Base-by-base conservation (phyloP, 2,329 filamentous ascomycete genomes). In the Akanthomyces uredinophilus region DNA sequence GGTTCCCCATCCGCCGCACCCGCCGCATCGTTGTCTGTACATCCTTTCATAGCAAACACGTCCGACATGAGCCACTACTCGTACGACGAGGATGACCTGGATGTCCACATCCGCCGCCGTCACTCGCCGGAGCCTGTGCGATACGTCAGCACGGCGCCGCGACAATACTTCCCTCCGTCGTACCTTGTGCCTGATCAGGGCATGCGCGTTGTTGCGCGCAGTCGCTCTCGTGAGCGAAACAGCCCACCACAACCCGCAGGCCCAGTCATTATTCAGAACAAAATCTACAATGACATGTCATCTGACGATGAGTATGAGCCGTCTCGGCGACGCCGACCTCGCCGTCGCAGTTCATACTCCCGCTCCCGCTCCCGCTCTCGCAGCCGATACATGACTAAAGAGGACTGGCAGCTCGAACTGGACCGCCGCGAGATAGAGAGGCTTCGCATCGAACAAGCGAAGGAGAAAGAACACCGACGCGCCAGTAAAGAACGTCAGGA, bases 231-330 rank as follows among this genome's bases (percentile, higher is more conserved):
- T 18, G 81, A 79, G 20, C 76, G 71, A 64, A 60, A n/a, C 46
- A 60, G 49, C 29, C 58, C 50, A 14, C 58, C 58, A 2, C 58
- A 60, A 20, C 49, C 49, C 61, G 65, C 69, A 37, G 59, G 68
- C 18, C 81, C 83, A 1, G 77, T 86, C 53, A 80, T 86, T 58
- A 85, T 86, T 70, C 83, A 85, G 68, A 86, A 85, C 70, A 76
- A 76, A 62, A 80, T 83, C 62, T 80, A 82, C 66, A 81, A 81
- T 64, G 76, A 80, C 24, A 67, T 78, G 57, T 80, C 79, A 22
- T 81, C 77, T 5, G 80, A 81, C 41, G 75, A 77, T 18, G 75
- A 76, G 2, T 72, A 76, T 32, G 71, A 72, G 60, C 35, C 62
- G 54, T 72, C 60, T 55, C 66, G 69, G 22, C 70, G 66, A 27